Evolutionary conservation across 495 filamentous ascomycete genomes (phyloP).

Genomic region (Hyaloscypha variabilis): DNA sequence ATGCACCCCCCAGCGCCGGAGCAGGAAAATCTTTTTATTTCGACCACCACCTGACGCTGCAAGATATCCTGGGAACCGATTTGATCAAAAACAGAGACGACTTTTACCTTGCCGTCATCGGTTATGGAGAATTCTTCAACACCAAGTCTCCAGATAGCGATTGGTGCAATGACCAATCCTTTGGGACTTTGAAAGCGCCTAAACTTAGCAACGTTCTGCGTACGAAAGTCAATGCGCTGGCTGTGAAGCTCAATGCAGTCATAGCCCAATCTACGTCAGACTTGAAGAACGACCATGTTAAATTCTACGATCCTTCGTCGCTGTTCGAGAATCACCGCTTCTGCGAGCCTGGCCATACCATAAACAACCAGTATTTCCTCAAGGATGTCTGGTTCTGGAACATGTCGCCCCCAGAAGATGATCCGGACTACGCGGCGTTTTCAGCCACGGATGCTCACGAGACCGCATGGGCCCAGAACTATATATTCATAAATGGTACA

Average conservation of each 20-base stretch:
- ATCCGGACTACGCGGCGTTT: background rate
- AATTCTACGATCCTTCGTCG: background rate
- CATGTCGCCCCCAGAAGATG: background rate
- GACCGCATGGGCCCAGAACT: background rate
- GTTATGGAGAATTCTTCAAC: constrained; percentile 1
- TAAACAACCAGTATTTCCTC: background rate
- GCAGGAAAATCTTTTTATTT: background rate
- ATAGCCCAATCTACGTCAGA: background rate
- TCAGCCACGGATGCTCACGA: background rate
- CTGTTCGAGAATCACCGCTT: background rate
- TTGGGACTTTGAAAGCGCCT: background rate
- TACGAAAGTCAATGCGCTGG: background rate
- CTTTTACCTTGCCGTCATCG: background rate
- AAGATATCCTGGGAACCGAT: background rate
- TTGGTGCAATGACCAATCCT: background rate
- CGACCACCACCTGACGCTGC: background rate
- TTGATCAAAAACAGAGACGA: background rate
- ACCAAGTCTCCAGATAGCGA: background rate
- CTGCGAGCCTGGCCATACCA: background rate
- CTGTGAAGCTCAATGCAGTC: background rate
- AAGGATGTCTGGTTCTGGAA: background rate
- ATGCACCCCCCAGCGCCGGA: background rate
- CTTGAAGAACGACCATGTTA: background rate
- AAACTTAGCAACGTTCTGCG: constrained; percentile 1
- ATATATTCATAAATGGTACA: background rate